Evolutionary conservation across 179 eudicot species (phyloP).

Genomic region (Drosera spatulata): DNA sequence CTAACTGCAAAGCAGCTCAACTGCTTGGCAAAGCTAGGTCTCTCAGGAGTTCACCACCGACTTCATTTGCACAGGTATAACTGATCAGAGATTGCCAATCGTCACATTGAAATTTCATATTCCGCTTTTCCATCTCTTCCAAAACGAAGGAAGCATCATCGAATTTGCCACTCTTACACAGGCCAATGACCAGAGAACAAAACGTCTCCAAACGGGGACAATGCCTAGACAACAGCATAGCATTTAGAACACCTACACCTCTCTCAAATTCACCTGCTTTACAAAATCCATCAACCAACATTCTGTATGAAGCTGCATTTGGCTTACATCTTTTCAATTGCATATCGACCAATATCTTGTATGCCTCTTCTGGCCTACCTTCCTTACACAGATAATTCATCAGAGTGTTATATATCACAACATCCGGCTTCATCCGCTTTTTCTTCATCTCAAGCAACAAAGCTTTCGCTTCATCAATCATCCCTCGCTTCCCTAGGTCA

Average conservation of each 20-base stretch:
- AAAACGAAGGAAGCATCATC: conserved; percentile 64
- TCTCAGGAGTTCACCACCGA: too few relatives aligned
- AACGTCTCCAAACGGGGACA: conserved; percentile 58
- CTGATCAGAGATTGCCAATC: conserved; percentile 54
- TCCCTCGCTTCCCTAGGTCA: conserved; percentile 49
- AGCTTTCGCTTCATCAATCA: conserved; percentile 58
- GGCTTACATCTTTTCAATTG: conserved; percentile 12
- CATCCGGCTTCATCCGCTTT: conserved; percentile 68
- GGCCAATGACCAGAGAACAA: conserved; percentile 44
- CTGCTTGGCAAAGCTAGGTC: too few relatives aligned
- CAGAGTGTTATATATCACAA: conserved; percentile 55
- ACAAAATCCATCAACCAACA: conserved; percentile 80
- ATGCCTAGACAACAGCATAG: conserved; percentile 61
- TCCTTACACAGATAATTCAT: conserved; percentile 54
- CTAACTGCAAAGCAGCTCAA: too few relatives aligned
- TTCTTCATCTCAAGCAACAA: conserved; percentile 72
- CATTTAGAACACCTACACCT: conserved; percentile 54
- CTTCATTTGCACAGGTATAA: conserved; percentile 11
- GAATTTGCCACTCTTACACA: conserved; percentile 40
- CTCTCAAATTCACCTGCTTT: conserved; percentile 40
- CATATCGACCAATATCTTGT: conserved; percentile 75
- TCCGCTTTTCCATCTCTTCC: conserved; percentile 73
- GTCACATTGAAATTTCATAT: conserved; percentile 30
- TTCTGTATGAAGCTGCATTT: conserved; percentile 80
- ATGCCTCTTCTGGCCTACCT: conserved; percentile 51